Conservation (phyloP, 768 basidiomycete species). For the Collybiopsis confluens region DNA sequence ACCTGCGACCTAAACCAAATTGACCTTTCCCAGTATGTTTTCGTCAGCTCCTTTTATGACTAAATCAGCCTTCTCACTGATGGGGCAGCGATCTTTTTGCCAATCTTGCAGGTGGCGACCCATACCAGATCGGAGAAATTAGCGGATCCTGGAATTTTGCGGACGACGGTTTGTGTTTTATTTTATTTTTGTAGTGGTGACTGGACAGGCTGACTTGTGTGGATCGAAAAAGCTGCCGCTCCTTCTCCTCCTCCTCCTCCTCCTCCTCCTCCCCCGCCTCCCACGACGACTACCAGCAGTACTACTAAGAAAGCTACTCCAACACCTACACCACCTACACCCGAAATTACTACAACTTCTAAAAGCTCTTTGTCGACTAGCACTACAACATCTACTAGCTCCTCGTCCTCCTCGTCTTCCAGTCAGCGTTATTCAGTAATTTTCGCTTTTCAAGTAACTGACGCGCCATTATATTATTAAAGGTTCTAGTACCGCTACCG, state of each 20-base stretch:
- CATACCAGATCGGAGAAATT: conserved; percentile 27
- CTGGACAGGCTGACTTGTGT: too few relatives aligned
- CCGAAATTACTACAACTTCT: not conserved
- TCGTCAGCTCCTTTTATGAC: too few relatives aligned
- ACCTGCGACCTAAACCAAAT: conserved; percentile 36
- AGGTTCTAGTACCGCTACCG: not conserved
- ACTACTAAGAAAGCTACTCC: too few relatives aligned
- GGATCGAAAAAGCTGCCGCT: not conserved
- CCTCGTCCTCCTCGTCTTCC: conserved; percentile 1
- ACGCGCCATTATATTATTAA: not conserved
- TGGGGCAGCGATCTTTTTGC: conserved; percentile 40
- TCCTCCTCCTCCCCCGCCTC: not conserved
- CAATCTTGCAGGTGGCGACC: conserved; percentile 26
- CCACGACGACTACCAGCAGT: too few relatives aligned
- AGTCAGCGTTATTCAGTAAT: not conserved
- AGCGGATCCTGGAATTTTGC: conserved; percentile 37
- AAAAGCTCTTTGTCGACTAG: conserved; percentile 7
- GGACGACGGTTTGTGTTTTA: conserved; percentile 4
- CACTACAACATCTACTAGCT: not conserved
- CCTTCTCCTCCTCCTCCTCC: conserved; percentile 9
- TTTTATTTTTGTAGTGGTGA: conserved; percentile 7
- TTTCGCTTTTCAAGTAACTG: too few relatives aligned
- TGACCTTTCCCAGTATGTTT: conserved; percentile 34
- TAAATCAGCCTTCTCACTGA: too few relatives aligned
- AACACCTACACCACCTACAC: too few relatives aligned